phyloP scores from a whole-genome alignment of 2,329 filamentous ascomycete species.

The Leptoxyphium fumago region DNA sequence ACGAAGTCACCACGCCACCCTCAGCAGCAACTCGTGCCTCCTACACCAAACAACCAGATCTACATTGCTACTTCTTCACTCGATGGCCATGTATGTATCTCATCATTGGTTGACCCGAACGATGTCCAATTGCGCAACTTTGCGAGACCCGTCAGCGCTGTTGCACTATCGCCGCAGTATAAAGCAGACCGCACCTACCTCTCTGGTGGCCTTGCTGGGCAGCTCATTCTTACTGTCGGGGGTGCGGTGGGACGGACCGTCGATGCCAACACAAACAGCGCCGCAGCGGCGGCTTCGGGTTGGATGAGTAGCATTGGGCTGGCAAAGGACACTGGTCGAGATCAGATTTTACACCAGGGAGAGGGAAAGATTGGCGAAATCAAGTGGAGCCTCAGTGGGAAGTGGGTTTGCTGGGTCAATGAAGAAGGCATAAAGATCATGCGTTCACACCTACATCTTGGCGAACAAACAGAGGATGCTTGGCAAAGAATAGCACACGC shows the following conservation, averaged over 20 bases:
- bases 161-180: slow-evolving; percentile 89
- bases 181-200: slow-evolving; percentile 79
- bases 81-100: slow-evolving; percentile 88
- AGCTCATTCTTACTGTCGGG: slow-evolving; percentile 71
- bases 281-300: slow-evolving; percentile 61
- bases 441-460: slow-evolving; percentile 71
- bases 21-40: slow-evolving; percentile 46
- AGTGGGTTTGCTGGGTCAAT: slow-evolving; percentile 89
- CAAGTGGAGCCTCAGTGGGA: slow-evolving; percentile 87
- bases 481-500: slow-evolving; percentile 94
- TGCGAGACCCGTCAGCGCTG: slow-evolving; percentile 77
- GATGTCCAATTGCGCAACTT: slow-evolving; percentile 91
- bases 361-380: slow-evolving; percentile 85
- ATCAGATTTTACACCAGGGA: slow-evolving; percentile 76
- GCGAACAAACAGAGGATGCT: slow-evolving; percentile 60
- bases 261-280: slow-evolving; percentile 79
- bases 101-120: slow-evolving; percentile 71
- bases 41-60: slow-evolving; percentile 75
- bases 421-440: slow-evolving; percentile 97
- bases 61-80: slow-evolving; percentile 88
- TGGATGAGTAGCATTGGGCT: slow-evolving; percentile 86
- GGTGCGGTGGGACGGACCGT: slow-evolving; percentile 62
- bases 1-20: slow-evolving; percentile 6
- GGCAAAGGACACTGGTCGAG: slow-evolving; percentile 62
- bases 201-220: slow-evolving; percentile 78